These are phyloP conservation scores for Malus hybrid DNA, from an alignment of 331 rosid species.

Conservation along the genomic window DNA sequence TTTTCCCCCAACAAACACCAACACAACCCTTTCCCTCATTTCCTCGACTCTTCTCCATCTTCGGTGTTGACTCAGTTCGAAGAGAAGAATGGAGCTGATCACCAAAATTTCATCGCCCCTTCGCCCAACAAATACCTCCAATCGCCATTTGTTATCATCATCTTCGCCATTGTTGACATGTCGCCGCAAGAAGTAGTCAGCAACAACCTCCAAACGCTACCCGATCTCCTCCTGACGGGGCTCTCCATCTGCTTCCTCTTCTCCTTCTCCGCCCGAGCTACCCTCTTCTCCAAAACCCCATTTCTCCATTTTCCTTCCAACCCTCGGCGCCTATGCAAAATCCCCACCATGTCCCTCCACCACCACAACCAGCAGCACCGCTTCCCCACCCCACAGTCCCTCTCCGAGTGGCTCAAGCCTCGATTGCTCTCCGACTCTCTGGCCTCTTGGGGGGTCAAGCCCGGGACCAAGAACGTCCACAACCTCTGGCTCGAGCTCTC, in stretches of 20 bases:
- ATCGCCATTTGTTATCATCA: neutral
- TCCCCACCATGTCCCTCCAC: slow-evolving; percentile 57
- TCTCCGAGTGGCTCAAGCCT: no score
- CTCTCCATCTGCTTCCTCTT: slow-evolving; percentile 57
- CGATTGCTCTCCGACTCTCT: no score
- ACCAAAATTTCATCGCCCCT: neutral
- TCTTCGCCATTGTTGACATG: slow-evolving; percentile 20
- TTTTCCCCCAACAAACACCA: no score
- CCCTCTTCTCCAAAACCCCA: slow-evolving; percentile 24
- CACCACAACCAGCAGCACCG: slow-evolving; percentile 1
- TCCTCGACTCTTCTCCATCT: neutral
- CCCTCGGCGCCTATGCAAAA: slow-evolving; percentile 54
- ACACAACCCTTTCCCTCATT: neutral
- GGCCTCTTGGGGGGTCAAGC: neutral
- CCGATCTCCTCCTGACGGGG: slow-evolving; percentile 57
- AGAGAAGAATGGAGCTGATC: neutral
- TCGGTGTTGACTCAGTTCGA: neutral
- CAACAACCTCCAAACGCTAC: slow-evolving; percentile 29
- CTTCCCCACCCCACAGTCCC: no score
- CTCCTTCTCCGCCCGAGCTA: slow-evolving; percentile 29
- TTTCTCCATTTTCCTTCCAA: slow-evolving; percentile 31
- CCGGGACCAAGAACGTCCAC: slow-evolving; percentile 90
- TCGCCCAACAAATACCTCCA: neutral
- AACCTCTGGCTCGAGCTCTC: slow-evolving; percentile 94
- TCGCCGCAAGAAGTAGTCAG: slow-evolving; percentile 41